Evolutionary conservation across 1,284 basidiomycete genomes (phyloP), one percentile per base, ranked within the genome.

Genomic region (Tilletia indica): DNA sequence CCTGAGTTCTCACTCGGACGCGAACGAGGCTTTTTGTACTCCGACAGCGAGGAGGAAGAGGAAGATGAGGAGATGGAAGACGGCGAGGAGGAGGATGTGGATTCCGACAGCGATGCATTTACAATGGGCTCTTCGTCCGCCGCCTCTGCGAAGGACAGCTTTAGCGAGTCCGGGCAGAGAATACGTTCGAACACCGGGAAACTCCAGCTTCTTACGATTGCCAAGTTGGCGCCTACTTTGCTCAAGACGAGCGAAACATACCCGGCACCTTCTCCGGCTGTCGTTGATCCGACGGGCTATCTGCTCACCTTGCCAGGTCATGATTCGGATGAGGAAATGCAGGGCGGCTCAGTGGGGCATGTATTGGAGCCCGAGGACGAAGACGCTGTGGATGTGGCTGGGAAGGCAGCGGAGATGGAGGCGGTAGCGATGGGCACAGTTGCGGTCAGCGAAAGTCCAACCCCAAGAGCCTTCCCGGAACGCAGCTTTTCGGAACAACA

Each of bases 221-320:
- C 94, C 14, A 92, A 93, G 64, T 95, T 99, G 75, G 92, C 94
- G 0, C 96, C 96, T 0, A 95, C 96, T 0, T 89, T 93, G 63
- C 88, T 99, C 78, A 99, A 98, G 87, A 93, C 92, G 4, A 83
- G 85, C 64, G 86, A 87, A 25, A 70, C 81, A 5, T 84, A 86
- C 74, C 85, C 85, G 2, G 80, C 85, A 12, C 85, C 85, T 2
- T 82, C 79, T n/a, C 86, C 88, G 2, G 85, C 85, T 21, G 87
- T 93, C 74, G 90, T 93, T 2, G 94, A 93, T 82, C 80, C 80
- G 6, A 77, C 79, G 3, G 78, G 84, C 16, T 80, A 64, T 39
- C 61, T 64, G 34, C 61, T 64, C 61, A 64, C 31, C 42, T 14
- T 45, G 14, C 42, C 19, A 34, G 19, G 61, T 2, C 12, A 64